A percentile compares a stretch with the other conserved stretches of the same genome.
These are phyloP conservation scores for Suillus alpinus DNA, from an alignment of 768 basidiomycete species.

Conservation along the genomic window DNA sequence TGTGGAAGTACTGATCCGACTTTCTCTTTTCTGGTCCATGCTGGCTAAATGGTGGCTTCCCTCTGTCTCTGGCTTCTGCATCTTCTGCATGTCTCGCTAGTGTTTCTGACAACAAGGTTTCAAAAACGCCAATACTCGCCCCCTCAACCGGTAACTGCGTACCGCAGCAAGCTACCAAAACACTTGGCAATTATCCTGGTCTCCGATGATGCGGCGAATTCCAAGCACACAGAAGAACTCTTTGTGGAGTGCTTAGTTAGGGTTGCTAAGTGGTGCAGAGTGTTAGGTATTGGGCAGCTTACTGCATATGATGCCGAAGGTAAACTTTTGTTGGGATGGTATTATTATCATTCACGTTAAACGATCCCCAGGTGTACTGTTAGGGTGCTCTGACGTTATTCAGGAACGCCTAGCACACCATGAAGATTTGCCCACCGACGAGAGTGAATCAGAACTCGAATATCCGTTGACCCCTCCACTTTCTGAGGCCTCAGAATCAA, in stretches of 20 bases:
- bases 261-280: slow-evolving; percentile 59
- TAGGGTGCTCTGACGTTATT: slow-evolving; percentile 39
- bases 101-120: slow-evolving; percentile 40
- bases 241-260: slow-evolving; percentile 54
- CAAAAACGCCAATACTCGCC: slow-evolving; percentile 31
- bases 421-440: slow-evolving; percentile 27
- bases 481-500: slow-evolving; percentile 68
- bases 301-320: slow-evolving; percentile 75
- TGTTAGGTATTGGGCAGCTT: slow-evolving; percentile 57
- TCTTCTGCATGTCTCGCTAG: slow-evolving; percentile 47
- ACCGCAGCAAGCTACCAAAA: slow-evolving; percentile 55
- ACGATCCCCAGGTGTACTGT: slow-evolving; percentile 37
- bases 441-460: slow-evolving; percentile 54
- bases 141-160: slow-evolving; percentile 49
- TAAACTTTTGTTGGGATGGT: slow-evolving; percentile 30
- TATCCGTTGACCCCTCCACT: slow-evolving; percentile 78
- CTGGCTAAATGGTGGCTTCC: slow-evolving; percentile 37
- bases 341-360: slow-evolving; percentile 5
- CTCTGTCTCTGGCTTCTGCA: slow-evolving; percentile 57
- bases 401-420: slow-evolving; percentile 34
- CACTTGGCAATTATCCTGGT: slow-evolving; percentile 69
- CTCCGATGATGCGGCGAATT: slow-evolving; percentile 36
- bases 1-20: background rate
- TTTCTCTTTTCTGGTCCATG: slow-evolving; percentile 7
- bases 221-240: slow-evolving; percentile 35